Evolutionary conservation across 2,329 filamentous ascomycete genomes (phyloP), one percentile per base, ranked within the genome.

Genomic region (Stenocarpella maydis): DNA sequence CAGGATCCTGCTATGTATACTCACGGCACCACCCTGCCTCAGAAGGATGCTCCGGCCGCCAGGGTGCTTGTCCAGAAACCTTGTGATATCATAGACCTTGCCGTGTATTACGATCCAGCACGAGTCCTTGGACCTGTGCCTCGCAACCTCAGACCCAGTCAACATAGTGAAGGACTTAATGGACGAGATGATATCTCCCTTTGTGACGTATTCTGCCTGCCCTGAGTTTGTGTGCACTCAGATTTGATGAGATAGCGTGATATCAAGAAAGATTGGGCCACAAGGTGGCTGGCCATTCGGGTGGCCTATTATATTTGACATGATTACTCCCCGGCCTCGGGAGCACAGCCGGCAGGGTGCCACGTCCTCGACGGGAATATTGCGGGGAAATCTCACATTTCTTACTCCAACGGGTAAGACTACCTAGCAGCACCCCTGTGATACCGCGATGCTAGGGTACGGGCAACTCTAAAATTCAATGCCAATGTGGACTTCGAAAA

Each of bases 81-180:
- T 73, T 12, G 80, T 81, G 49, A 81, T 77, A 71, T 82, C 80
- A 76, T 80, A 80, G 41, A 76, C 76, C 58, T 75, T 76, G 37
- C 69, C 71, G 65, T 76, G 65, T 68, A 80, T 68, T 45, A 82
- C 79, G 19, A 80, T 74, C 80, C 80, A 82, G 71, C 80, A 82
- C 8, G 79, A 80, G 28, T 77, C 73, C 17, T 68, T 68, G 39
- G 74, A 76, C 71, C 75, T 76, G 71, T 80, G 80, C 70, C 76
- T 76, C 54, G 77, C 74, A 26, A 81, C 75, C 67, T 81, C 78
- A 26, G 75, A 72, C 21, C 78, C 78, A 50, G 73, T 74, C 55
- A 80, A 61, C 70, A 72, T 66, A 49, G 43, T 55, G 58, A 61
- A 47, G 41, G n/a, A n/a, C n/a, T n/a, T 37, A 47, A 14, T 15